Evolutionary conservation across 1,284 basidiomycete genomes (phyloP), one percentile per base, ranked within the genome.

Genomic region (Xerocomus amazonicus): DNA sequence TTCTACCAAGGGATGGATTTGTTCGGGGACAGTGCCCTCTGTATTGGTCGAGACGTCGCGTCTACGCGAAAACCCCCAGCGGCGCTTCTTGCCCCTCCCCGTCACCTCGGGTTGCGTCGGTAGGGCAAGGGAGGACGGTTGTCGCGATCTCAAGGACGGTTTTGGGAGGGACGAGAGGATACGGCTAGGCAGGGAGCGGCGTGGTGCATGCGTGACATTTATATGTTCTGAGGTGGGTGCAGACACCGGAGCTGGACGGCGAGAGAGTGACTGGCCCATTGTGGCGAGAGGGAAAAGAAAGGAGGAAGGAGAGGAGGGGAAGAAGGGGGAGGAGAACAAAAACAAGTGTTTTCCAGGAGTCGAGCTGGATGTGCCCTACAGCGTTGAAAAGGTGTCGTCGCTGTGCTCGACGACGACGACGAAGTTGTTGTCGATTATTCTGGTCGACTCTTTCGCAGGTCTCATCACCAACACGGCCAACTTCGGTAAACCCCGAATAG

Each of bases 21-120:
- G 46, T 37, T 51, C 54, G 47, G 52, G 38, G 31, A 53, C 32
- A 43, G 47, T 34, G 23, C 44, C 49, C 17, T 55, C 58, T 10
- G 38, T 38, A 40, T 33, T 43, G 13, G 55, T 34, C 28, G 49
- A 36, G 34, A 40, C 34, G 1, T 53, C 43, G 9, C 39, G 59
- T 42, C 59, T 60, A 28, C 63, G 61, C 27, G 74, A 75, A n/a
- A 65, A 67, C 35, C 69, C 61, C 73, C 74, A 75, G 45, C 67
- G 66, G 52, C 69, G 73, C 51, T 62, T 72, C 61, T 57, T 61
- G 6, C 52, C 43, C 60, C 57, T 56, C 49, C 60, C 59, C 52
- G 60, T 59, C 55, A 56, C 52, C 53, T 53, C 51, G 48, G 64
- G 39, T 51, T 47, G 48, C 42, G 50, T 47, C 38, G 55, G 57